Percentiles rank a stretch among this genome's conserved stretches.
Conservation (phyloP, 1,139 yeast species). For the Pichia sp. region DNA sequence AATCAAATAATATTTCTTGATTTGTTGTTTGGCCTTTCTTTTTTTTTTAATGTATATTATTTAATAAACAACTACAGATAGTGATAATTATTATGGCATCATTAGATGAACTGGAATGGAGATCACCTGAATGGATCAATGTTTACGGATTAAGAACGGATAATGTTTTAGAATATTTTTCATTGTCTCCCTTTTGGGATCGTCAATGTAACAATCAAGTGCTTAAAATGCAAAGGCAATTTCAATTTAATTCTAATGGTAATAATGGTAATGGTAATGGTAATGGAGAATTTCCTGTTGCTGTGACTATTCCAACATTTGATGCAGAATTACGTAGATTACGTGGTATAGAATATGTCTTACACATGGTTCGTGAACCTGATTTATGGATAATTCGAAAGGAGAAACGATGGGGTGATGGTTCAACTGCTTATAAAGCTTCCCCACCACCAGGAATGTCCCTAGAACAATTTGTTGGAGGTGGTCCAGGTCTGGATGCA, state of each 20-base stretch:
- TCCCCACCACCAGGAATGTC: background rate
- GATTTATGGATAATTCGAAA: constrained; percentile 88
- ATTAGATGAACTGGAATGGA: constrained; percentile 92
- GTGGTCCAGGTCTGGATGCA: constrained; percentile 18
- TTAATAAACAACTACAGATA: background rate
- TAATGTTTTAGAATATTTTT: constrained; percentile 86
- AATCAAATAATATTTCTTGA: too few relatives aligned
- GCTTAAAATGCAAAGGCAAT: constrained; percentile 87
- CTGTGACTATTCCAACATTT: constrained; percentile 8
- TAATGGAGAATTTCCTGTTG: background rate
- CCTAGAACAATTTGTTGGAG: background rate
- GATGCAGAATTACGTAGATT: constrained; percentile 55
- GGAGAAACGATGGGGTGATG: constrained; percentile 48
- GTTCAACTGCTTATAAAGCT: background rate
- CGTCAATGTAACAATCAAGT: constrained; percentile 92
- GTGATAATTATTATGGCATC: constrained; percentile 24
- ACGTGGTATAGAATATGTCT: constrained; percentile 80
- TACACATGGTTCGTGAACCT: constrained; percentile 74
- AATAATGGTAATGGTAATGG: too few relatives aligned
- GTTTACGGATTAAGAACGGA: constrained; percentile 79
- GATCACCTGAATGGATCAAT: constrained; percentile 96
- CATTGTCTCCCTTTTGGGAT: constrained; percentile 93
- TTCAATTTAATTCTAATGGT: background rate
- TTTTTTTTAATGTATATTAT: too few relatives aligned
- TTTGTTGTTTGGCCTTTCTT: too few relatives aligned